phyloP scores from a whole-genome alignment of 148 eudicot species.

The Rhododendron griersonianum region DNA sequence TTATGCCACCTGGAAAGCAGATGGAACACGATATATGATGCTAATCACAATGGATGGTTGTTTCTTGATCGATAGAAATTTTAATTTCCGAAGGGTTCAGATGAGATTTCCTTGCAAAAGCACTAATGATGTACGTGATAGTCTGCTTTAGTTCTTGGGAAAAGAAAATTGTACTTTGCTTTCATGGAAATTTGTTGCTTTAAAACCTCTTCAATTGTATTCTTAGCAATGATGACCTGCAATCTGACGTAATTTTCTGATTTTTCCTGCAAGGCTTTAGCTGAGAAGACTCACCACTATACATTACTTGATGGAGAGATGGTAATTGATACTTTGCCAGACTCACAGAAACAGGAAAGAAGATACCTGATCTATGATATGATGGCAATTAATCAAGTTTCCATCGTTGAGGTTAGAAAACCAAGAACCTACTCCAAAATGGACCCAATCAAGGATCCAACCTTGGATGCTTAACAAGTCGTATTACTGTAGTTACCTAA shows the following conservation, averaged over 20 bases:
- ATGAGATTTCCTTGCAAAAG: conserved; percentile 93
- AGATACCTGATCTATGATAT: conserved; percentile 94
- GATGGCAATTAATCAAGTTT: conserved; percentile 73
- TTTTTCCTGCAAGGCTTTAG: conserved; percentile 35
- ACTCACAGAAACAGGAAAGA: conserved; percentile 80
- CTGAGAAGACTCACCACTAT: conserved; percentile 67
- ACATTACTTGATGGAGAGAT: conserved; percentile 98
- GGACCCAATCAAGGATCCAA: not conserved
- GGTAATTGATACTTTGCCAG: conserved; percentile 79
- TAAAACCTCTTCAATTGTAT: not conserved
- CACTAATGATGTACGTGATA: conserved; percentile 52
- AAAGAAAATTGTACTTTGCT: not conserved
- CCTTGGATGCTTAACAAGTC: not conserved
- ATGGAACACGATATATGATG: conserved; percentile 99
- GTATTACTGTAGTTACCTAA: not conserved
- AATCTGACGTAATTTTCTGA: conserved; percentile 17
- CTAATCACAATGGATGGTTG: conserved; percentile 87
- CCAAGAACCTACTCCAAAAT: not conserved
- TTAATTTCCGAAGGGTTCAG: conserved; percentile 90
- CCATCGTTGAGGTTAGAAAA: conserved; percentile 67
- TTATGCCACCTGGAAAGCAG: conserved; percentile 99
- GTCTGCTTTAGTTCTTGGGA: not conserved
- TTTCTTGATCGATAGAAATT: conserved; percentile 79
- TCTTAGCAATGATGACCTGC: not conserved
- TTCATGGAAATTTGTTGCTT: not conserved